These are phyloP conservation scores for Achaetomium macrosporum DNA, from an alignment of 2,329 filamentous ascomycete species.

Conservation along the genomic window DNA sequence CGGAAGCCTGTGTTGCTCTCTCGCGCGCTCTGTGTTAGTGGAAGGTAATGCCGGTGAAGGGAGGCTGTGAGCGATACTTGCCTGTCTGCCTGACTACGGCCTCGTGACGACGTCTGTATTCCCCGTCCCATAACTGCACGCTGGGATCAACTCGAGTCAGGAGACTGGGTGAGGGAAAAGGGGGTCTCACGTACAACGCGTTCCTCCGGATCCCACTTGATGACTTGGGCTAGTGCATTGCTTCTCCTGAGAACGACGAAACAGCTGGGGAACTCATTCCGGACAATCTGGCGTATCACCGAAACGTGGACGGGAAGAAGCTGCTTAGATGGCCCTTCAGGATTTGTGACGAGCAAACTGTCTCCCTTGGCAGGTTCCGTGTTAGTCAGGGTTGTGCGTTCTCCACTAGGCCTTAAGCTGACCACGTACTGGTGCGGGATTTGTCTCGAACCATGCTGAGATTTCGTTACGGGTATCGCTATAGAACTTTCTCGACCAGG, in stretches of 20 bases:
- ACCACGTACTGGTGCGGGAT: background rate
- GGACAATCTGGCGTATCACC: slow-evolving; percentile 26
- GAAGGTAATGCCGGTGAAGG: background rate
- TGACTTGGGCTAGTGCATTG: background rate
- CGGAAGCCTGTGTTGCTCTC: slow-evolving; percentile 17
- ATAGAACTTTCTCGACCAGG: background rate
- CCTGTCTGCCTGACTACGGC: slow-evolving; percentile 1
- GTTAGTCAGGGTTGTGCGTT: background rate
- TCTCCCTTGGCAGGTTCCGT: background rate
- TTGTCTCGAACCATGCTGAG: background rate
- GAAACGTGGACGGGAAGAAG: background rate
- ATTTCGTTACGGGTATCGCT: background rate
- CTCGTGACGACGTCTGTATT: background rate
- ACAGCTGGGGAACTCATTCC: slow-evolving; percentile 22
- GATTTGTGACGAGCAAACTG: background rate
- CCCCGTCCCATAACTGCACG: background rate
- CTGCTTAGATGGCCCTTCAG: background rate
- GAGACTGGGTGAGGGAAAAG: background rate
- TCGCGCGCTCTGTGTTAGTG: background rate
- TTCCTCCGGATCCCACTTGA: slow-evolving; percentile 5
- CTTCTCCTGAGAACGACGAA: background rate
- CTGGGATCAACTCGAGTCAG: background rate
- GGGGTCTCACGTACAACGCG: background rate
- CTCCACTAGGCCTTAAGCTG: background rate
- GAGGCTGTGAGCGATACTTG: background rate